These are phyloP conservation scores for Monosporascus sp. DNA, from an alignment of 2,329 filamentous ascomycete species.

Conservation along the genomic window DNA sequence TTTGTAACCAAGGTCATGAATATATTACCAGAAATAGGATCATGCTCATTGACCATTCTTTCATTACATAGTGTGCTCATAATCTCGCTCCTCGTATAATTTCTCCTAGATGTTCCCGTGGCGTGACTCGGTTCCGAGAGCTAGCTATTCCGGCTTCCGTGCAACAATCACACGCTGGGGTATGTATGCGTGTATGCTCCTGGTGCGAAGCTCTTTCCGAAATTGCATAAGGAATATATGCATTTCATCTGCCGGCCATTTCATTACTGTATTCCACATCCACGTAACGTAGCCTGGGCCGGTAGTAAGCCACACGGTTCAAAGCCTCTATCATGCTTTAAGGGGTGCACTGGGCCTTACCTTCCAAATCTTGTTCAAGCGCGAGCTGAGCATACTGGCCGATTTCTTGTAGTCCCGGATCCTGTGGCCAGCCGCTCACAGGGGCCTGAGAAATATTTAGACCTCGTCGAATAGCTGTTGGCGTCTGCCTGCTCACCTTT, in stretches of 20 bases:
- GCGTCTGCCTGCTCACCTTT: constrained; percentile 6
- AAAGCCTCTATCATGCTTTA: too few species aligned
- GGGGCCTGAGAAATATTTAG: constrained; percentile 21
- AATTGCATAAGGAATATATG: not conserved
- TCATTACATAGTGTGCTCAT: not conserved
- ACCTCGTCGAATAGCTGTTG: not conserved
- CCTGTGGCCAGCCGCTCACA: constrained; percentile 34
- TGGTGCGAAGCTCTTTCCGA: not conserved
- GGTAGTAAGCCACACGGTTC: not conserved
- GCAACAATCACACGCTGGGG: not conserved
- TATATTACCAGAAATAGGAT: too few species aligned
- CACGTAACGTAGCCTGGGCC: not conserved
- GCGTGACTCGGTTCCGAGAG: too few species aligned
- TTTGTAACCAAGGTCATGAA: too few species aligned
- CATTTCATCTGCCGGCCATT: not conserved
- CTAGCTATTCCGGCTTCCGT: not conserved
- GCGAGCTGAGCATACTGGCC: constrained; percentile 23
- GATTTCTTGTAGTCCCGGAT: constrained; percentile 27
- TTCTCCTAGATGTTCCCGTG: not conserved
- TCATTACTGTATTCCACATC: not conserved
- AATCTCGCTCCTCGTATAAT: not conserved
- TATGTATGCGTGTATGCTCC: not conserved
- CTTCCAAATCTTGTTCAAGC: constrained; percentile 18
- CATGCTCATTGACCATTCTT: too few species aligned
- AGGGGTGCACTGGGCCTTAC: constrained; percentile 1